These are phyloP conservation scores for Aspergillus coremiiformis DNA, from an alignment of 495 filamentous ascomycete species.

Conservation along the genomic window DNA sequence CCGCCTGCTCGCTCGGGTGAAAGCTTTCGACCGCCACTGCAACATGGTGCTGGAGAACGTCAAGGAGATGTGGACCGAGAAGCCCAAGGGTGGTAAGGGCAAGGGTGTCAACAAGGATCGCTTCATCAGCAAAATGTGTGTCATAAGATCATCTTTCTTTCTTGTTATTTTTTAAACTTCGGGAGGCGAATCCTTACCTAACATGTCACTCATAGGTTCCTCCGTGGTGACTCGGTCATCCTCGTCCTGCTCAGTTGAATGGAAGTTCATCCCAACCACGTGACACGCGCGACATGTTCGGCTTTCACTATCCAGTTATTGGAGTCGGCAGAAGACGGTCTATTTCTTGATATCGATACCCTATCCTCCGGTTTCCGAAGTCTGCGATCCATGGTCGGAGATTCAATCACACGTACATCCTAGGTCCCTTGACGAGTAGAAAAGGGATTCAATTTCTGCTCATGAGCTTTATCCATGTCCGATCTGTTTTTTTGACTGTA, in stretches of 20 bases:
- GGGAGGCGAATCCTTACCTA: background rate
- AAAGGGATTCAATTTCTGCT: background rate
- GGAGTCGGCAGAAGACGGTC: background rate
- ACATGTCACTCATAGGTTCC: conserved; percentile 55
- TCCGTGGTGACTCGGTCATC: conserved; percentile 90
- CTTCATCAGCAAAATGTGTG: conserved; percentile 97
- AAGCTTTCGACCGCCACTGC: conserved; percentile 89
- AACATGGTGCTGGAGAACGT: conserved; percentile 98
- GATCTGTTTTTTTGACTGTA: background rate
- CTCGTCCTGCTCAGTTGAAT: conserved; percentile 78
- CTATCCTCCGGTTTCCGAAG: conserved; percentile 5
- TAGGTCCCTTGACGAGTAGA: background rate
- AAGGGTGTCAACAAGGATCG: conserved; percentile 94
- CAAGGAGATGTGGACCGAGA: conserved; percentile 99
- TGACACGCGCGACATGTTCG: conserved; percentile 9
- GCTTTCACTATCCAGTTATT: background rate
- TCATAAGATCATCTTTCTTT: background rate
- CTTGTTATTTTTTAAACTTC: background rate
- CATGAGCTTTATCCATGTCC: background rate
- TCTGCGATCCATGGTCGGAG: background rate
- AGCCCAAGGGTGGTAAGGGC: conserved; percentile 80
- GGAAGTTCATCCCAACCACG: conserved; percentile 11
- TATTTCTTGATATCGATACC: conserved; percentile 9
- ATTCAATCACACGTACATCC: background rate
- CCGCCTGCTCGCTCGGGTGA: conserved; percentile 72